Base-by-base conservation (phyloP, 106 monocot species). In the Allium cepa region DNA sequence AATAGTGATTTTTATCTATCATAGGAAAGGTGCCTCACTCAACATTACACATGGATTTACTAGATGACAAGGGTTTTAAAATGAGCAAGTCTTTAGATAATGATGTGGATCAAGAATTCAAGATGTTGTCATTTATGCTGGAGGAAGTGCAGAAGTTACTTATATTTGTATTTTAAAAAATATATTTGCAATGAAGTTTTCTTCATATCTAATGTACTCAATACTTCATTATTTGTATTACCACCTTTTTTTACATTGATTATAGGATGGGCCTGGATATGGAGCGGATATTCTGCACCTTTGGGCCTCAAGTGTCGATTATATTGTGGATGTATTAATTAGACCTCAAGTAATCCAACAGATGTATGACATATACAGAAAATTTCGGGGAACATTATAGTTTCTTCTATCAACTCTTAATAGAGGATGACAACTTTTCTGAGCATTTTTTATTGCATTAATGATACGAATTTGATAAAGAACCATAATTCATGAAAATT, bases 41-140 rank as follows among this genome's bases (percentile, higher is more conserved):
- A 15, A 72, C 56, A 79, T 97, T 68, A 97, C 97, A 48, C 97
- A 97, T 84, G 97, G 97, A 22, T 97, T 97, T 97, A 50, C 72
- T 97, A 47, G 97, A 97, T 79, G 97, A 97, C 63, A 97, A 97
- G 87, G 97, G 97, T 59, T 73, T 82, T 62, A 97, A 97, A 84
- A 97, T 97, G 97, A 97, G 97, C 86, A 97, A 97, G 72, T 97
- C 97, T 74, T 81, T 92, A 59, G 97, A 92, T 53, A 97, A 97
- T 80, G 88, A 91, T 78, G 91, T 96, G 51, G 91, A 96, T 77
- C 96, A 91, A 17, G 83, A 92, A n/a, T n/a, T n/a, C n/a, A n/a
- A n/a, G n/a, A n/a, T 26, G 74, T 70, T 14, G 72, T 96, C 12
- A 92, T 97, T 79, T 75, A 47, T 76, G 97, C 83, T 62, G 89